Conservation (phyloP, 352 stramenopile species). For the Globisporangium cederbergense region DNA sequence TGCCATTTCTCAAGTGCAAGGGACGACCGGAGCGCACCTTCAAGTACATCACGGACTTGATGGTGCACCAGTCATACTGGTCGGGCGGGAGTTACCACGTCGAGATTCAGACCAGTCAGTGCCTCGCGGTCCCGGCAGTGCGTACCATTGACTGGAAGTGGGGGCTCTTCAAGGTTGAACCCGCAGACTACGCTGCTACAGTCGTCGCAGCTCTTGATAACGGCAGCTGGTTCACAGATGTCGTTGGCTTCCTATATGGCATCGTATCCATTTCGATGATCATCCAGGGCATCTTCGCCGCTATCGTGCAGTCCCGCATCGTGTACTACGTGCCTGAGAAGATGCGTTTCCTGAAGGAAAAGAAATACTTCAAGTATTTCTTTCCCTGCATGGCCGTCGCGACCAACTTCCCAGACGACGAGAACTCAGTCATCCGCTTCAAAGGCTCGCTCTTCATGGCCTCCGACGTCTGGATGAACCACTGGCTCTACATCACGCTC, state of each 20-base stretch:
- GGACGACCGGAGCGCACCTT: constrained; percentile 37
- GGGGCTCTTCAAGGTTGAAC: constrained; percentile 43
- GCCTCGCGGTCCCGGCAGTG: constrained; percentile 36
- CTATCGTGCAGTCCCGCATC: constrained; percentile 30
- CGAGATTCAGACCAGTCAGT: constrained; percentile 57
- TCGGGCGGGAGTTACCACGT: constrained; percentile 43
- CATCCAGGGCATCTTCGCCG: constrained; percentile 41
- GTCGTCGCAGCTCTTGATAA: constrained; percentile 44
- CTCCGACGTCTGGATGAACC: constrained; percentile 65
- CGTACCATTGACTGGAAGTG: constrained; percentile 37
- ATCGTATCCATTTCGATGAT: constrained; percentile 51
- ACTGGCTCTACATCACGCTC: constrained; percentile 62
- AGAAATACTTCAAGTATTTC: constrained; percentile 32
- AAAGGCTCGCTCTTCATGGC: constrained; percentile 49
- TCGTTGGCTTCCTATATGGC: constrained; percentile 40
- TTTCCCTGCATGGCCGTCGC: constrained; percentile 22
- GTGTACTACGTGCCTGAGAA: constrained; percentile 43
- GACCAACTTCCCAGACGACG: constrained; percentile 31
- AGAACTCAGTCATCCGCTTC: constrained; percentile 41
- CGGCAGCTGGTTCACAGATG: constrained; percentile 34
- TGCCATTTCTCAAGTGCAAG: constrained; percentile 47
- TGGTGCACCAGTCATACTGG: constrained; percentile 59
- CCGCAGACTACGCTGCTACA: constrained; percentile 33
- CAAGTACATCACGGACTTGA: constrained; percentile 55
- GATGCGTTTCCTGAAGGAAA: constrained; percentile 57